Evolutionary conservation across 2,329 filamentous ascomycete genomes (phyloP), one percentile per base, ranked within the genome.

Genomic region (Diaporthe australafricana): DNA sequence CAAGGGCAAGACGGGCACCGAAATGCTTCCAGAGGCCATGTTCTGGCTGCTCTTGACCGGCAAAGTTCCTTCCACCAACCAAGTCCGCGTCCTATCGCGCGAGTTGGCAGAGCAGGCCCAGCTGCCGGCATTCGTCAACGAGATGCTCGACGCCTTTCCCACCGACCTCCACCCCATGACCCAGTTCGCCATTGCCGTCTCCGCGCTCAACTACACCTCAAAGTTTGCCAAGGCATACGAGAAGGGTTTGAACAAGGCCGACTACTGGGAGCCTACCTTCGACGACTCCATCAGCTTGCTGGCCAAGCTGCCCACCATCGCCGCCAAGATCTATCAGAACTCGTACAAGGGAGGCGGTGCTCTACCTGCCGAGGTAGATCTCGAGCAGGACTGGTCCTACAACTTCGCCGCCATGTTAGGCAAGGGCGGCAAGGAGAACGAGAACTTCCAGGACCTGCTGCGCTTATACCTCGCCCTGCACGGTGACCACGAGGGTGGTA

Each of bases 11-110:
- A 90, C 93, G 3, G 94, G 96, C 78, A 97, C 94, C 7, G 96
- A 98, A 85, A 99, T 98, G 96, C 90, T 98, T 16, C 96, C 96
- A 60, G 96, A 99, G 84, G 92, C 96, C 83, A 99, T 99, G 96
- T 99, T 99, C 89, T 99, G 96, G 96, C 91, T 98, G 52, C 91
- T 99, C 65, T 88, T 99, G 77, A 99, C 96, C 12, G 96, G 96
- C 72, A 89, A 97, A 83, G 93, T 98, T 27, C 96, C 96, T 30
- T 94, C 93, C 1, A 92, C 91, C 27, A 86, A 86, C 74, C 96
- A 99, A 83, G 90, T 96, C 74, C 93, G 96, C 78, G 87, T 85
- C 55, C 91, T 99, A 78, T 97, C 94, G 57, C 90, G 92, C 72
- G 92, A 98, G 82, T 88, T 98, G 30, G 96, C 96, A 66, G 92